Base-by-base conservation (phyloP, 306 rosid genomes). In the Cucurbita ficifolia region DNA sequence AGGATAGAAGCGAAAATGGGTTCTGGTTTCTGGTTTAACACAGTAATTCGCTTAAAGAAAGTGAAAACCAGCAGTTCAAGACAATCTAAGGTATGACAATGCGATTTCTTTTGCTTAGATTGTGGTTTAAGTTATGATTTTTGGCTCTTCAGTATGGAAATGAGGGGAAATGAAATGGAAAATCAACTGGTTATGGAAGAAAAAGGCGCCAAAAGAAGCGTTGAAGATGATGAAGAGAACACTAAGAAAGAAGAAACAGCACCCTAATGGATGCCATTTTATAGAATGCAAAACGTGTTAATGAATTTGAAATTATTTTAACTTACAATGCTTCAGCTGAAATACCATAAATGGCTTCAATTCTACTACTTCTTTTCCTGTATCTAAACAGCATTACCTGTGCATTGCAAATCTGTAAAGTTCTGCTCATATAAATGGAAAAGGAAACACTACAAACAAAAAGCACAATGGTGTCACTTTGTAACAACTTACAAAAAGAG, bases 1-100 rank as follows among this genome's bases (percentile, higher is more conserved):
- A 83, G 39, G 81, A 72, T 54, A 73, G 19, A 72, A 56, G 81
- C 72, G 53, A 78, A 64, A 63, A 95, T 95, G 99, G 97, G 96
- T 74, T 89, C 99, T 70, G 99, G 99, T 77, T 61, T 79, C 76
- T 95, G 97, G 99, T 87, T 95, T 80, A 95, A 84, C 89, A 77
- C 87, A 10, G 84, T 91, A 55, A 81, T 86, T 70, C 82, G 83
- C 54, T 82, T 77, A 68, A 88, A 87, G 85, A 95, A 84, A 80
- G 78, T 86, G 17, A 91, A 85, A 78, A 21, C 43, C 18, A 65
- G 90, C 75, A 84, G 83, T 64, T 84, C 95, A 50, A 95, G 91
- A 86, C 86, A 80, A 85, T 56, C 57, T 52, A 91, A 87, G 97
- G 97, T 94, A 86, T 68, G 48, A 6, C 46, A 46, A 16, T 49